These are phyloP conservation scores for Pyrenophora teres DNA, from an alignment of 2,329 filamentous ascomycete genomes.

Conservation along the genomic window DNA sequence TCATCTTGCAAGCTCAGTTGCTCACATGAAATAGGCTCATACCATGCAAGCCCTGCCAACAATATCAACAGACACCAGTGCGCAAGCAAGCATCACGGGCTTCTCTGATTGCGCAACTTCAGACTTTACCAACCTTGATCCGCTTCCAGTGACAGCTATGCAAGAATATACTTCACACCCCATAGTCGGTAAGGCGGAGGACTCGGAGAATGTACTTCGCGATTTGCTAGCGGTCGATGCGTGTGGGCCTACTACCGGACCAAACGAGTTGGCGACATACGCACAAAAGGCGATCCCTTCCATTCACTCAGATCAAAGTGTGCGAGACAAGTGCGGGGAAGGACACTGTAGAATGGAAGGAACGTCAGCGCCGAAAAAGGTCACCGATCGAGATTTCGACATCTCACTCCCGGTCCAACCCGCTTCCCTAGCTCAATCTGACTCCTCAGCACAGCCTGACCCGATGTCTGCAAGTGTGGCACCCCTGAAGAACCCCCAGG, in stretches of 20 bases:
- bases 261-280: not conserved
- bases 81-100: not conserved
- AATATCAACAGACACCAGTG: not conserved
- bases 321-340: not conserved
- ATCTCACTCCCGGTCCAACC: not conserved
- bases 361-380: not conserved
- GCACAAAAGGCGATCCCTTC: not conserved
- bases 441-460: not conserved
- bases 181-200: not conserved
- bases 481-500: conserved; percentile 47
- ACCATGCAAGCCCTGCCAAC: not conserved
- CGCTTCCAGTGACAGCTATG: not conserved
- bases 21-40: conserved; percentile 13
- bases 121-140: not conserved
- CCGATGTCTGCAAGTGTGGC: not conserved
- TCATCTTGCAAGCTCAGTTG: not conserved
- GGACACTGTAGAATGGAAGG: not conserved
- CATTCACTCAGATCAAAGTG: not conserved
- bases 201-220: not conserved
- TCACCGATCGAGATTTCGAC: not conserved
- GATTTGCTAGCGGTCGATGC: not conserved
- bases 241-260: not conserved
- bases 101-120: not conserved
- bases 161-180: not conserved
- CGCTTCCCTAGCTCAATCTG: not conserved